Evolutionary conservation across 257 asterid species (phyloP).

Genomic region (Solanum bulbocastanum): DNA sequence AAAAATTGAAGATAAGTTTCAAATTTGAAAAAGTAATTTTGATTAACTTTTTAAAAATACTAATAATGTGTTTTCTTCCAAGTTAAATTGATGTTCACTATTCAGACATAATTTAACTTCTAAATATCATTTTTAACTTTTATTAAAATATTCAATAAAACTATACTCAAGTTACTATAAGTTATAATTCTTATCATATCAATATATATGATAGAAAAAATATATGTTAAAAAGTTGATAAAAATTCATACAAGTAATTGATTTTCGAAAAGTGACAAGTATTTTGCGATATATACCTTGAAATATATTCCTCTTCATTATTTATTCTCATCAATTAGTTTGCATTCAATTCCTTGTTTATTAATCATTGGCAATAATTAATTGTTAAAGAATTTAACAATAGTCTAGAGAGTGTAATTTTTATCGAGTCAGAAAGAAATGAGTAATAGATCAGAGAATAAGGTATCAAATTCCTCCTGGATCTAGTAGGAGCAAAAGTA

Average conservation of each 20-base stretch:
- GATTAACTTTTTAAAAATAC: background rate
- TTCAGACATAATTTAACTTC: background rate
- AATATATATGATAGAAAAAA: background rate
- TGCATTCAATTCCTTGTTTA: background rate
- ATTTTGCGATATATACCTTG: background rate
- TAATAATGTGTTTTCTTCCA: background rate
- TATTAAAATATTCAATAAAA: background rate
- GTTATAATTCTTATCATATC: background rate
- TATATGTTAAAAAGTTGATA: background rate
- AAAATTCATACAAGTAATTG: background rate
- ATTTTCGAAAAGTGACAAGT: background rate
- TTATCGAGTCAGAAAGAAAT: background rate
- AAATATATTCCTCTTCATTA: background rate
- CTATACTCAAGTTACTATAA: no score
- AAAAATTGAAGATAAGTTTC: background rate
- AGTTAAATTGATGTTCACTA: background rate
- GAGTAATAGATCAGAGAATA: background rate
- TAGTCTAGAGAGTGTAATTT: background rate
- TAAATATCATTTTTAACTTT: background rate
- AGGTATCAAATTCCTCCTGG: background rate
- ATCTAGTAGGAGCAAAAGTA: background rate
- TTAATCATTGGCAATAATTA: background rate
- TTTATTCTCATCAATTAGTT: background rate
- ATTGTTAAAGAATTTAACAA: no score
- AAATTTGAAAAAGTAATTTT: background rate